Percentiles rank a stretch among this genome's conserved stretches.
Evolutionary conservation across 2,329 filamentous ascomycete species (phyloP).

Genomic region (Colletotrichum sp.): DNA sequence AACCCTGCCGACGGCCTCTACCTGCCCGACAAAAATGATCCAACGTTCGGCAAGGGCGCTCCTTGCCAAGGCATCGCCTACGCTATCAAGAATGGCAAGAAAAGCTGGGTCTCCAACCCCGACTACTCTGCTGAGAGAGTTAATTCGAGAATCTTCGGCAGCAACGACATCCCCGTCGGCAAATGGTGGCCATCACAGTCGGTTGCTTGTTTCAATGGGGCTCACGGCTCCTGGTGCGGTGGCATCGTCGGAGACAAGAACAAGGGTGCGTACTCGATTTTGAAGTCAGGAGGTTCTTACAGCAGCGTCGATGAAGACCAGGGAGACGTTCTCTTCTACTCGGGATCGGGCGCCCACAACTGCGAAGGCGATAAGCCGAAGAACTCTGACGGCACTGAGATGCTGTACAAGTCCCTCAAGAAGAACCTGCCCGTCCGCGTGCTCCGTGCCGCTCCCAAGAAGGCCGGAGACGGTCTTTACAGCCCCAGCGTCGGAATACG

Average conservation of each 20-base stretch:
- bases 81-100: not conserved
- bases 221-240: fast-evolving
- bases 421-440: fast-evolving
- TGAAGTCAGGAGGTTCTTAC: fast-evolving
- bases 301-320: fast-evolving
- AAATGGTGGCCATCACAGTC: not conserved
- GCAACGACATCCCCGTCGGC: not conserved
- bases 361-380: fast-evolving
- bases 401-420: not conserved
- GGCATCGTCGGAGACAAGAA: fast-evolving
- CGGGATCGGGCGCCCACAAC: not conserved
- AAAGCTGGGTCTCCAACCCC: not conserved
- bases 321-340: fast-evolving
- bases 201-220: not conserved
- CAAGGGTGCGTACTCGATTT: fast-evolving
- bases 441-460: not conserved
- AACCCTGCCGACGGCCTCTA: not conserved
- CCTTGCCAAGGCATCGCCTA: not conserved
- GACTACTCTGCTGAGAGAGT: too few relatives aligned
- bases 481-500: not conserved
- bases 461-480: fast-evolving
- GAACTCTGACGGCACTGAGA: not conserved
- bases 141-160: not conserved
- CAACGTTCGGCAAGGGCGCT: not conserved
- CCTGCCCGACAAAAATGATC: fast-evolving